Evolutionary conservation across 1,139 yeast genomes (phyloP), one percentile per base, ranked within the genome.

Genomic region (Diutina scorzettiae): DNA sequence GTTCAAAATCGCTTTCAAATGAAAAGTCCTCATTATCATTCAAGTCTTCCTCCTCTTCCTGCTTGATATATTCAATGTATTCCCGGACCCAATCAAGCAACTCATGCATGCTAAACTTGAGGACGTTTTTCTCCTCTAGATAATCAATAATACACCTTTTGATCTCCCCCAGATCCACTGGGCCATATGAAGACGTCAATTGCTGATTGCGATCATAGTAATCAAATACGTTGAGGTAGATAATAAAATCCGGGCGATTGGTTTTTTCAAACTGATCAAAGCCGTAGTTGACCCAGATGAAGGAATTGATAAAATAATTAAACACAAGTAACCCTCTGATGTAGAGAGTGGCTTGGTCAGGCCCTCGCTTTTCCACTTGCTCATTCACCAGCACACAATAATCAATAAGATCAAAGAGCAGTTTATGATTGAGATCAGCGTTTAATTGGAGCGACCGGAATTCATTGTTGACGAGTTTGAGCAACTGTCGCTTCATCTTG

Each of bases 211-310:
- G 53, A 44, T 62, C 61, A 49, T 65, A 69, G 48, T 68, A 67
- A 44, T 66, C 64, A 56, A 63, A 68, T 29, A 69, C 59, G 47
- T 69, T 66, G 47, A 69, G 53, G 50, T 69, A 69, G 23, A 69
- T 63, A 43, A 67, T 63, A 50, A 69, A 69, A 49, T 69, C 74
- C 43, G 56, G 59, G 45, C 63, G 67, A 46, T 58, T 59, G 17
- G 57, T 50, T 45, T 60, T 63, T 42, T 69, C 64, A 47, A 69
- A 69, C 41, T 57, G 57, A 48, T 65, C 71, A 48, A 69, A 69
- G 6, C 74, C 74, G 51, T 64, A 69, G 49, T 67, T 70, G 43
- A 64, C 46, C 67, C 68, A 65, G 42, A 69, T 62, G 48, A 66
- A 64, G 45, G 67, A 60, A 48, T 66, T 68, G 43, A 69, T 63